A percentile compares a stretch with the other conserved stretches of the same genome.
Evolutionary conservation across 2,329 filamentous ascomycete genomes (phyloP).

Genomic region (Passalora sequoiae): DNA sequence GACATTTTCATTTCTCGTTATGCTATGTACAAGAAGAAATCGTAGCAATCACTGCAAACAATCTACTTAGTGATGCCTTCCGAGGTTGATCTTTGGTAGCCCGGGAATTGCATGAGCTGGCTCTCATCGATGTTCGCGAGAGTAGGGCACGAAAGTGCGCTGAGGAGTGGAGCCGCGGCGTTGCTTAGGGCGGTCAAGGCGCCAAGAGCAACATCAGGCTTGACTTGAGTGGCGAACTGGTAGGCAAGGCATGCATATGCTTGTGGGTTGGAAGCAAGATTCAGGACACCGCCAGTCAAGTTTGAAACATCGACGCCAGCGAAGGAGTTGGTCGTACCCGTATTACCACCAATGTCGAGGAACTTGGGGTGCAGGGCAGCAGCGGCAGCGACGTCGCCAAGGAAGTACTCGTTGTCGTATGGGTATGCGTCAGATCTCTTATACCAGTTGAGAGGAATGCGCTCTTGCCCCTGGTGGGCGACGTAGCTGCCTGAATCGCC

Average conservation of each 20-base stretch:
- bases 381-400: constrained; percentile 15
- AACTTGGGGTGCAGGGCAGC: constrained; percentile 28
- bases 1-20: background rate
- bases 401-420: constrained; percentile 30
- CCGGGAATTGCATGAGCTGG: constrained; percentile 12
- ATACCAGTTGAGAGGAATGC: constrained; percentile 38
- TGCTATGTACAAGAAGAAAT: background rate
- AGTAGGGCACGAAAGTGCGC: constrained; percentile 8
- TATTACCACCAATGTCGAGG: constrained; percentile 34
- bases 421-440: constrained; percentile 20
- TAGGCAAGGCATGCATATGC: constrained; percentile 41
- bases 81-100: constrained; percentile 11
- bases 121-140: constrained; percentile 6
- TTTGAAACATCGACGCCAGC: constrained; percentile 32
- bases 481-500: constrained; percentile 29
- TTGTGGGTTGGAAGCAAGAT: constrained; percentile 22
- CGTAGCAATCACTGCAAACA: background rate
- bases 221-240: constrained; percentile 13
- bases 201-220: constrained; percentile 11
- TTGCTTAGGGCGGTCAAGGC: constrained; percentile 10
- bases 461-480: constrained; percentile 33
- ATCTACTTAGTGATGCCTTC: constrained; percentile 9
- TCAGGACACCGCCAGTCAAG: constrained; percentile 41
- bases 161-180: constrained; percentile 2
- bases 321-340: constrained; percentile 33